A percentile compares a stretch with the other conserved stretches of the same genome.
Evolutionary conservation across 768 basidiomycete species (phyloP).

Genomic region (Termitomyces sp.): DNA sequence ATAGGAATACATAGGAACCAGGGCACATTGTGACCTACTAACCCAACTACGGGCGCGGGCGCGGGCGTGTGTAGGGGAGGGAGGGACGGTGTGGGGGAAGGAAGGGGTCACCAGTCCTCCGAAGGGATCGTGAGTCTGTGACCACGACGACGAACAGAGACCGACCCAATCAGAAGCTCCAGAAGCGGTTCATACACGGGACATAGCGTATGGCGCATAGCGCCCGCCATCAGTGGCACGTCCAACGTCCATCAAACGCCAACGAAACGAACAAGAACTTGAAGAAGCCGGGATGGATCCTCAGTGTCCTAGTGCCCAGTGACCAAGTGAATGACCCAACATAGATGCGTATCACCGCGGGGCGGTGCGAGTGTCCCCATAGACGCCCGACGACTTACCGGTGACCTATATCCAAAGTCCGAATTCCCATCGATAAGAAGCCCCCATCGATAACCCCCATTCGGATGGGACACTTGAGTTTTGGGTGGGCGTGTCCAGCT

Average conservation of each 20-base stretch:
- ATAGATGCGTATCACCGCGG: background rate
- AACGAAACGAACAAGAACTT: too few relatives aligned
- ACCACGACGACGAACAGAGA: too few relatives aligned
- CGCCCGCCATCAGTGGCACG: conserved; percentile 5
- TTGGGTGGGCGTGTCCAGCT: background rate
- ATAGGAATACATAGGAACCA: too few relatives aligned
- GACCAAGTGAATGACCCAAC: too few relatives aligned
- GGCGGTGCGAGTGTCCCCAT: background rate
- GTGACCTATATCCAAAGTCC: too few relatives aligned
- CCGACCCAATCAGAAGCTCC: background rate
- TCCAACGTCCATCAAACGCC: conserved; percentile 5
- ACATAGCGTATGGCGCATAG: background rate
- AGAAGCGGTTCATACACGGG: background rate
- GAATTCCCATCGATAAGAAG: background rate
- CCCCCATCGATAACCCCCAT: background rate
- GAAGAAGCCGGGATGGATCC: background rate
- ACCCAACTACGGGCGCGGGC: too few relatives aligned
- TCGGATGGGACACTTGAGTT: background rate
- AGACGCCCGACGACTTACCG: background rate
- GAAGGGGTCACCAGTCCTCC: too few relatives aligned
- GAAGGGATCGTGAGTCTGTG: too few relatives aligned
- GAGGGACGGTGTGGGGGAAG: too few relatives aligned
- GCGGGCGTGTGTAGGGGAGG: too few relatives aligned
- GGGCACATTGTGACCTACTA: too few relatives aligned
- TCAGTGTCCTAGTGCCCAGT: too few relatives aligned